Evolutionary conservation across 495 filamentous ascomycete species (phyloP).

Genomic region (Neurospora sp.): DNA sequence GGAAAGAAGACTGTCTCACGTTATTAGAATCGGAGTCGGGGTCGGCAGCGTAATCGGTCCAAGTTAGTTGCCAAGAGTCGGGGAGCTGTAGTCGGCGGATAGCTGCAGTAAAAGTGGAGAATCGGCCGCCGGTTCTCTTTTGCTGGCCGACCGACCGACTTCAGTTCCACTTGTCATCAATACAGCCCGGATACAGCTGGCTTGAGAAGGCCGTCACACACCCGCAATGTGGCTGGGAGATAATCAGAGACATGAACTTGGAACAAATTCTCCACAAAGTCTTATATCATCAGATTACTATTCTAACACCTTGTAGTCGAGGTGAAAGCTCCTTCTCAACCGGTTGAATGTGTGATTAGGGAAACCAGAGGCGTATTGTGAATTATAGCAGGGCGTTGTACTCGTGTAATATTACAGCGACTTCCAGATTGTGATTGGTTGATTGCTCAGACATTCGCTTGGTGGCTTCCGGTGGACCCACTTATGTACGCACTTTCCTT

Average conservation of each 20-base stretch:
- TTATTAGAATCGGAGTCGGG: neutral
- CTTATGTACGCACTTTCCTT: neutral
- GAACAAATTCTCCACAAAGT: too few relatives aligned
- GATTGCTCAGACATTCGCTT: neutral
- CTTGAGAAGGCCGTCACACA: neutral
- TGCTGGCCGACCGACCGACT: neutral
- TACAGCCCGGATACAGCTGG: neutral
- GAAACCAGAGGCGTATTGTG: neutral
- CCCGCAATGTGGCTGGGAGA: neutral
- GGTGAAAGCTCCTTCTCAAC: too few relatives aligned
- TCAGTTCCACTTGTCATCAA: neutral
- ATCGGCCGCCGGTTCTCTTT: neutral
- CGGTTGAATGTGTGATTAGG: neutral
- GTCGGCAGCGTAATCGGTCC: neutral
- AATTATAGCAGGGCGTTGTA: neutral
- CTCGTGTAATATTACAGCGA: neutral
- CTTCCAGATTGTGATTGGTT: neutral
- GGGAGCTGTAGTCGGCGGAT: too few relatives aligned
- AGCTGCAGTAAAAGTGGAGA: neutral
- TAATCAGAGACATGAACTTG: too few relatives aligned
- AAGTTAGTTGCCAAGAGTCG: neutral
- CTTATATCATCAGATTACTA: too few relatives aligned
- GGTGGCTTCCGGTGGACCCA: neutral
- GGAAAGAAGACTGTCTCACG: neutral
- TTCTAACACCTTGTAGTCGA: too few relatives aligned